Conservation (phyloP, 352 stramenopile genomes). For the Phytopythium oedochilum region DNA sequence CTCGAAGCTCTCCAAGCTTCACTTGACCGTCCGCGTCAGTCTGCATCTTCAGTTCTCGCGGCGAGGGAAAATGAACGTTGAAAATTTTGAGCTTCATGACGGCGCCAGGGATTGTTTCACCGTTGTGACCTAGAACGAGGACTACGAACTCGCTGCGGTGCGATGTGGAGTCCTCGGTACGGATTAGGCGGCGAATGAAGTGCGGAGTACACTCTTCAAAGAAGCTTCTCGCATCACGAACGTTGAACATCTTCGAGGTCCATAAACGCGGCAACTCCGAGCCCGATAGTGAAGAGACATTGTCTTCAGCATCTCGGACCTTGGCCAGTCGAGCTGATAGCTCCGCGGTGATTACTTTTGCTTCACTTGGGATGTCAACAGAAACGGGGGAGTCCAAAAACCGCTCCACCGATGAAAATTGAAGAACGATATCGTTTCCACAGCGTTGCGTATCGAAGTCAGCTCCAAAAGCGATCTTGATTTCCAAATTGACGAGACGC, state of each 20-base stretch:
- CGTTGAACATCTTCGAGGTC: conserved; percentile 22
- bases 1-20: conserved; percentile 24
- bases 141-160: conserved; percentile 22
- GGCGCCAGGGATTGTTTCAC: conserved; percentile 29
- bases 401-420: conserved; percentile 17
- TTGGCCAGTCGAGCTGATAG: conserved; percentile 15
- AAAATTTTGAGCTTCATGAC: conserved; percentile 15
- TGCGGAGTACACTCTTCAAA: conserved; percentile 27
- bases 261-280: conserved; percentile 18
- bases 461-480: not conserved
- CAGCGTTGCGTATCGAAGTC: not conserved
- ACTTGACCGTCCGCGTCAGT: conserved; percentile 30
- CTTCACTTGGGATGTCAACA: conserved; percentile 36
- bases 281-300: too few species aligned
- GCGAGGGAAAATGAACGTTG: conserved; percentile 22
- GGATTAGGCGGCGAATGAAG: conserved; percentile 12
- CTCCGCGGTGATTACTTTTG: conserved; percentile 12
- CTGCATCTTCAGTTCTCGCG: conserved; percentile 11
- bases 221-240: conserved; percentile 35
- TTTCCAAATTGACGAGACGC: not conserved
- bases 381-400: conserved; percentile 14
- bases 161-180: conserved; percentile 7
- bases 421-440: conserved; percentile 20
- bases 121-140: conserved; percentile 43
- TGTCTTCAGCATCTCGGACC: too few species aligned